phyloP scores from a whole-genome alignment of 2,329 filamentous ascomycete species.

The Ophiostoma ulmi region DNA sequence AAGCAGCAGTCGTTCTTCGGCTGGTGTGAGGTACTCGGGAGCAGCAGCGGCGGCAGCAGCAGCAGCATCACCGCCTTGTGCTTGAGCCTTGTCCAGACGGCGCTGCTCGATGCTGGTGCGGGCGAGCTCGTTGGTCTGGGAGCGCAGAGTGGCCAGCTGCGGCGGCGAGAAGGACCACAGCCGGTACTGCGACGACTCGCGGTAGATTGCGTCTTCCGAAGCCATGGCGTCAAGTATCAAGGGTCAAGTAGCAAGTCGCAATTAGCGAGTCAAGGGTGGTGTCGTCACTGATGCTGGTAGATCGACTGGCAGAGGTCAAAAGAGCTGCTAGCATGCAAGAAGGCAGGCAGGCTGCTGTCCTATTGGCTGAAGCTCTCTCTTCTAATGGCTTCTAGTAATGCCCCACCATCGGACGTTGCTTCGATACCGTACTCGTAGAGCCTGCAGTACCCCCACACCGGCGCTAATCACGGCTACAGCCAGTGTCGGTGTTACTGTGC shows the following conservation, averaged over 20 bases:
- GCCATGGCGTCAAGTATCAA: constrained; percentile 46
- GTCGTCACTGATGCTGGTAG: not conserved
- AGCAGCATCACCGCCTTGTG: constrained; percentile 26
- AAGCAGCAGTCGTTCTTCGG: constrained; percentile 77
- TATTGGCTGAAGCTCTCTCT: not conserved
- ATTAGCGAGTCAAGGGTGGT: not conserved
- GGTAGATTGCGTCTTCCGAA: constrained; percentile 86
- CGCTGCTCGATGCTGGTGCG: constrained; percentile 53
- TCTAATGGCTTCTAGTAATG: not conserved
- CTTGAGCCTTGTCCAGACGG: constrained; percentile 42
- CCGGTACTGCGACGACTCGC: constrained; percentile 81
- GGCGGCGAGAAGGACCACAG: constrained; percentile 85
- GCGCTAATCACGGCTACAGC: constrained; percentile 1
- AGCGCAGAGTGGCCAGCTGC: constrained; percentile 65
- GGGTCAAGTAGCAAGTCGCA: too few relatives aligned
- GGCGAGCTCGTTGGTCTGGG: constrained; percentile 74
- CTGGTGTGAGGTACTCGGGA: constrained; percentile 61
- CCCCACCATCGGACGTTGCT: not conserved
- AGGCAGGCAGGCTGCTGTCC: not conserved
- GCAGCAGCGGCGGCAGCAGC: constrained; percentile 28
- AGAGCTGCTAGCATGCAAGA: not conserved
- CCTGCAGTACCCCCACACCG: not conserved
- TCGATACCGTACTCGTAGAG: not conserved
- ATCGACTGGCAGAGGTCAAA: not conserved
- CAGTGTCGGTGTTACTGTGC: not conserved